Evolutionary conservation across 2,329 filamentous ascomycete species (phyloP).

Genomic region (Hypoxylon sp.): DNA sequence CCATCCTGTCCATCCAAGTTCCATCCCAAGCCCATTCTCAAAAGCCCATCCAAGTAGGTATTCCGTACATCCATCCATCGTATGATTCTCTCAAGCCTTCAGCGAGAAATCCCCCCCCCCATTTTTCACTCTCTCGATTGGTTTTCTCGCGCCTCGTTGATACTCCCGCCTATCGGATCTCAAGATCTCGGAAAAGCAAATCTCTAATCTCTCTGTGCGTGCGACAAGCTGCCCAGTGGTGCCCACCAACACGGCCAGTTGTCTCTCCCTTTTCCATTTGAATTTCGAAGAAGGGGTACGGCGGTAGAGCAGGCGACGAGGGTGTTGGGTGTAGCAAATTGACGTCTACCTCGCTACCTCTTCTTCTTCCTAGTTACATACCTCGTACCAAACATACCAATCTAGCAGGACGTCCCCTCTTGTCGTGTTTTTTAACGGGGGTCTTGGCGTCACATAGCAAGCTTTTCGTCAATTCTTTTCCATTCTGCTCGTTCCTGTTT

Average conservation of each 20-base stretch:
- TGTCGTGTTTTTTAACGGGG: slow-evolving; percentile 37
- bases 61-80: slow-evolving; percentile 30
- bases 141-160: slow-evolving; percentile 34
- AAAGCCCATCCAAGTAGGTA: slow-evolving; percentile 5
- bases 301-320: slow-evolving; percentile 11
- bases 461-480: slow-evolving; percentile 40
- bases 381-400: slow-evolving; percentile 16
- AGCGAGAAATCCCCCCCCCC: slow-evolving; percentile 35
- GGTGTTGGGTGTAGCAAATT: slow-evolving; percentile 19
- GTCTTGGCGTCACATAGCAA: slow-evolving; percentile 52
- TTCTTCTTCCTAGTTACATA: slow-evolving; percentile 3
- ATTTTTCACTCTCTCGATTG: slow-evolving; percentile 37
- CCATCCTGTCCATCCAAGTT: neutral
- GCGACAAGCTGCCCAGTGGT: slow-evolving; percentile 13
- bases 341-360: slow-evolving; percentile 21
- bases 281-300: slow-evolving; percentile 14
- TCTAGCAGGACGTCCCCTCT: slow-evolving; percentile 6
- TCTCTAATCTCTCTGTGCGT: slow-evolving; percentile 40
- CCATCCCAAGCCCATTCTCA: neutral
- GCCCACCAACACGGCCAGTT: slow-evolving; percentile 6
- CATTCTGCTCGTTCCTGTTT: slow-evolving; percentile 28
- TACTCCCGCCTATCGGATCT: slow-evolving; percentile 42
- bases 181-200: slow-evolving; percentile 42
- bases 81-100: slow-evolving; percentile 43
- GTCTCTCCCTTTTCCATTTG: slow-evolving; percentile 6